Base-by-base conservation (phyloP, 2,329 filamentous ascomycete genomes). In the Ascochyta lentis region DNA sequence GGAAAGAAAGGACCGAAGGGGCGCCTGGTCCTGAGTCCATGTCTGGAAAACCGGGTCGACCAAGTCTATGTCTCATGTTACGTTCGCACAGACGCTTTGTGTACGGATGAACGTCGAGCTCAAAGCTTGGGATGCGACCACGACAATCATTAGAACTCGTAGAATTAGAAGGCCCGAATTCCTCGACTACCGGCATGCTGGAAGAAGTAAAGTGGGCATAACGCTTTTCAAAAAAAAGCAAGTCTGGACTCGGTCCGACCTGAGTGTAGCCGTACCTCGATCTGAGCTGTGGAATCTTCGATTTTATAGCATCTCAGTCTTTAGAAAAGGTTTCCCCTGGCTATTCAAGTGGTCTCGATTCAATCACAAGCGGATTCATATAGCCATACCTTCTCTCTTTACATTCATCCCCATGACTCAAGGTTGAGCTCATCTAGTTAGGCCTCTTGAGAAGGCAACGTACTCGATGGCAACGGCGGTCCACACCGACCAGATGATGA, bases 131-230 rank as follows among this genome's bases (percentile, higher is more conserved):
- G 6, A 33, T 3, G 10, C 16, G 41, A 23, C 7, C 4, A n/a
- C 9, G 16, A 16, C 6, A 23, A 4, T 9, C 19, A 29, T 13
- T 9, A n/a, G 22, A 27, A 6, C 7, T 42, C 52, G 46, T 47
- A 47, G 37, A 55, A 37, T 56, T 50, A 24, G 7, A 50, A 47
- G 37, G 29, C n/a, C 46, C 47, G 42, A 50, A 19, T 41, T 2
- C 4, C 22, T 45, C n/a, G 23, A 47, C 46, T 56, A 24, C 53
- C 47, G 47, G 37, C 47, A 56, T 50, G 13, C 10, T 13, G 15
- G 27, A 12, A 29, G 31, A 23, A 23, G 15, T 10, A 37, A 33
- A 46, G 16, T 15, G 26, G 42, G 16, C 16, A 26, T 22, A 34
- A 8, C 42, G 26, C 12, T 26, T 40, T 50, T 35, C 40, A n/a